A percentile compares a stretch with the other conserved stretches of the same genome.
These are phyloP conservation scores for Tylopilus subfusipes DNA, from an alignment of 768 basidiomycete species.

Conservation along the genomic window DNA sequence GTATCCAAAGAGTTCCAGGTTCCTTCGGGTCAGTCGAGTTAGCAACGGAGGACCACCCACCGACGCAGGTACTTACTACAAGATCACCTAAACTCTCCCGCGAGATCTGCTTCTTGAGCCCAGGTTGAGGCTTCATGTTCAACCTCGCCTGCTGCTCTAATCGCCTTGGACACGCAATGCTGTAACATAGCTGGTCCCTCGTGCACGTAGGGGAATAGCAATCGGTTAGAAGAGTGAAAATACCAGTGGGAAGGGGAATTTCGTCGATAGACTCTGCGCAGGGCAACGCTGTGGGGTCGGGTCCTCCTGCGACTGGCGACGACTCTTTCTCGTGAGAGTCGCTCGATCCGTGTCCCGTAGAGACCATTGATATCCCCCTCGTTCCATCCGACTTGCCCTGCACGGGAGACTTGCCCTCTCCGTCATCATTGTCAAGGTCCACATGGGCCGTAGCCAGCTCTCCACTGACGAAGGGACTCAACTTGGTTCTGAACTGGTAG, in stretches of 20 bases:
- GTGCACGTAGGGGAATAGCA: slow-evolving; percentile 99
- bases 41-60: not conserved
- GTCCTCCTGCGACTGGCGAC: slow-evolving; percentile 24
- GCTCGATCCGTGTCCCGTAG: slow-evolving; percentile 32
- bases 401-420: slow-evolving; percentile 28
- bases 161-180: slow-evolving; percentile 91
- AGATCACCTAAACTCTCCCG: slow-evolving; percentile 78
- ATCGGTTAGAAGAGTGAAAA: slow-evolving; percentile 94
- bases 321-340: slow-evolving; percentile 36
- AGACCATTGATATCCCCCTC: slow-evolving; percentile 24
- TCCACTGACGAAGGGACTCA: slow-evolving; percentile 84
- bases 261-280: slow-evolving; percentile 54
- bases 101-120: slow-evolving; percentile 79
- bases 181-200: slow-evolving; percentile 91
- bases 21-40: slow-evolving; percentile 42
- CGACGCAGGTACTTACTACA: slow-evolving; percentile 44
- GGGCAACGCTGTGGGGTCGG: slow-evolving; percentile 29
- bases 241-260: slow-evolving; percentile 78
- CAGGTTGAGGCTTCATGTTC: slow-evolving; percentile 93
- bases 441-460: slow-evolving; percentile 44
- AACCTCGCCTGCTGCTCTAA: slow-evolving; percentile 91
- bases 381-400: slow-evolving; percentile 18
- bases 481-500: slow-evolving; percentile 86
- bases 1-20: slow-evolving; percentile 90
- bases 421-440: slow-evolving; percentile 37